Evolutionary conservation across 179 eudicot species (phyloP).

Genomic region (Silene noctiflora): DNA sequence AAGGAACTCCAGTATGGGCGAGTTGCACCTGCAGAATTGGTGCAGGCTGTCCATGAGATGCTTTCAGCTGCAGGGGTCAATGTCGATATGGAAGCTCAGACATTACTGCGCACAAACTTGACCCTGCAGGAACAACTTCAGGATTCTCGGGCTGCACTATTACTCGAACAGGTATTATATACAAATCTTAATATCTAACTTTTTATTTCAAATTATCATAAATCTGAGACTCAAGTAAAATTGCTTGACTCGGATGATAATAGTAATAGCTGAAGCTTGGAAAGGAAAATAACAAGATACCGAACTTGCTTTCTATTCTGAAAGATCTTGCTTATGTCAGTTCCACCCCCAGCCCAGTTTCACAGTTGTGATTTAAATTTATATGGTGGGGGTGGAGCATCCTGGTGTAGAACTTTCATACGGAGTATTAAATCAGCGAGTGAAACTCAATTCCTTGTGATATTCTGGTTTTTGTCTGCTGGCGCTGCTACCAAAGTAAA

Average conservation of each 20-base stretch:
- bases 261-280: not conserved
- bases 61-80: conserved; percentile 85
- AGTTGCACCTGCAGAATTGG: conserved; percentile 82
- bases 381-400: not conserved
- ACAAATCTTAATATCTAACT: not conserved
- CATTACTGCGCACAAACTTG: conserved; percentile 64
- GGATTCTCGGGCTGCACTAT: conserved; percentile 76
- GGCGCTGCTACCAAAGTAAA: no score
- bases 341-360: no score
- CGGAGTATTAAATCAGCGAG: no score
- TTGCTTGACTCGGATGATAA: conserved; percentile 1
- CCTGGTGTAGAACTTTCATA: not conserved
- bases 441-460: no score
- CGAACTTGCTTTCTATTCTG: no score
- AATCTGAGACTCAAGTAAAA: not conserved
- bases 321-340: no score
- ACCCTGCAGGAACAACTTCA: conserved; percentile 78
- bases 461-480: no score
- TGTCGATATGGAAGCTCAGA: conserved; percentile 77
- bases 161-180: conserved; percentile 74
- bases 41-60: conserved; percentile 98
- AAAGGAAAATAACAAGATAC: not conserved
- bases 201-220: not conserved
- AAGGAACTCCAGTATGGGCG: conserved; percentile 71
- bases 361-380: not conserved